Evolutionary conservation across 352 stramenopile species (phyloP), one percentile per base, ranked within the genome.

Genomic region (Globisporangium cystogenes): DNA sequence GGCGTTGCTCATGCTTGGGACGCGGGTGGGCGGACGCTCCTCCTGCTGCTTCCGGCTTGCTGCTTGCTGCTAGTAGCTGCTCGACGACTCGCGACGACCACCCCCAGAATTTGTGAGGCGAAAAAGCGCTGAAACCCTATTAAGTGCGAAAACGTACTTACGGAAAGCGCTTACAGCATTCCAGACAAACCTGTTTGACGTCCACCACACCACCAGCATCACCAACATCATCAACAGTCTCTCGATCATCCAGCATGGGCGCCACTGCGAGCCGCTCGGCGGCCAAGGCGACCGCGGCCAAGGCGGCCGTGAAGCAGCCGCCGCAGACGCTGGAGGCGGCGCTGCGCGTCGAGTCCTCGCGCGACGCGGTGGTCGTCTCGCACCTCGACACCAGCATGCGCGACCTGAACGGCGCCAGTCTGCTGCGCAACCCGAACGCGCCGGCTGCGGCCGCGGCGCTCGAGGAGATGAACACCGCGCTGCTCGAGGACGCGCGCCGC

Each of bases 401-500:
- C 57, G 57, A 64, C 29, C 29, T 62, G 42, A 62, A 62, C 20
- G 55, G 55, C 35, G 55, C 55, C 24, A 62, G 55, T 35, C 55
- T 62, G 23, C n/a, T 62, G 41, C 55, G 55, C 48, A 62, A 62
- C 26, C 55, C 55, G 42, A 48, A 52, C 21, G 44, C 57, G 21
- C 43, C 46, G 37, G 24, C 39, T 14, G 36, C 29, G 60, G 27
- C 45, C 6, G 51, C 51, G 21, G 62, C 81, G 40, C 51, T 86
- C 16, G 52, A 82, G 44, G 79, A 90, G 61, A 86, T 90, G 79
- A 69, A 74, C 52, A 26, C 57, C 4, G 54, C 73, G 26, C 48
- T 90, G 52, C 46, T 86, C 41, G 55, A 69, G 33, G 60, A 85
- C 53, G 66, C 81, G 53, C 59, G 80, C 44, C 53, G 62, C 47